Evolutionary conservation across 1,284 basidiomycete genomes (phyloP), one percentile per base, ranked within the genome.

Genomic region (Laetiporus sulphureus): DNA sequence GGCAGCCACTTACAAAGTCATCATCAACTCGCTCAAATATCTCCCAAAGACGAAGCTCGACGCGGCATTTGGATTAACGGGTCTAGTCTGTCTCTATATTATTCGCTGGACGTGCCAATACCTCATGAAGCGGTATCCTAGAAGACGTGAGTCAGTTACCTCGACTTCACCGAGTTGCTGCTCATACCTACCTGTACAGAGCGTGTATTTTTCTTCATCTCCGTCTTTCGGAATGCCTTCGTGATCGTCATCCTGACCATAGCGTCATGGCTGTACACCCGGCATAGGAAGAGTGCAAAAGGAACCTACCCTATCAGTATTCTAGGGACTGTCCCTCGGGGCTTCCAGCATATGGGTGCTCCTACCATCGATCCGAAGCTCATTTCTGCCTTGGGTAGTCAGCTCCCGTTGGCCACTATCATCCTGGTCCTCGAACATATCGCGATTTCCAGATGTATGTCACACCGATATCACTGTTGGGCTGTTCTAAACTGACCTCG

Each of bases 351-450:
- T 56, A 78, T 98, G 46, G 79, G 83, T 7, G 68, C 66, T 38
- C 91, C 92, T 0, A 52, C 58, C n/a, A 78, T 97, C 46, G 75
- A 85, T 53, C 50, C 54, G 2, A 53, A 70, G 5, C 71, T 98
- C 21, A 62, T 98, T 30, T 56, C 59, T 1, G 85, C 85, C 2
- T 70, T 98, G 44, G 88, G 75, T 3, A 67, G 79, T 10, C 72
- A 96, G 51, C 66, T 99, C 3, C 94, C 94, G 2, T 86, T 96
- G 11, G 88, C 94, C 31, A 94, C 92, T 5, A 95, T 99, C 59
- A 89, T 99, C 53, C 73, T 99, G 32, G 72, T 99, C 12, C 75
- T 99, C 38, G 95, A 99, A 63, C 96, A 99, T 67, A 97, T 99
- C 50, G 87, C 94, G 36, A 99, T 98, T 54, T 81, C 89, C 21